Conservation (phyloP, 345 rosid genomes). For the Arabidopsis arenosa region DNA sequence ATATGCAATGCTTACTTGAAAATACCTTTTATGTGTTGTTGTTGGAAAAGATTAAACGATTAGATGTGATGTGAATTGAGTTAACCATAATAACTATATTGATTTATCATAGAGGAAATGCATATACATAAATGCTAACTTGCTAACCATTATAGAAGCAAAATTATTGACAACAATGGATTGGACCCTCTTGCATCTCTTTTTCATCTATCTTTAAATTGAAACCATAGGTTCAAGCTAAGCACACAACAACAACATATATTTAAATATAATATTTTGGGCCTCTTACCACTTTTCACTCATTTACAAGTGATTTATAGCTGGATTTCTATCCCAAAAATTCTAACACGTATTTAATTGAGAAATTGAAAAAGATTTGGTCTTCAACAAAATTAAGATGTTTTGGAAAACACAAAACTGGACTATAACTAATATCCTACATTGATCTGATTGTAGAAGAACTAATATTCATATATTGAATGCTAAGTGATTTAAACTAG, state of each 20-base stretch:
- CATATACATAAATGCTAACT: conserved; percentile 19
- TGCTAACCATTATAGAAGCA: conserved; percentile 48
- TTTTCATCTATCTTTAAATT: conserved; percentile 57
- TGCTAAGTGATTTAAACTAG: background rate
- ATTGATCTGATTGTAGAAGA: background rate
- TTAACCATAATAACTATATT: conserved; percentile 9
- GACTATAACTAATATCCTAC: background rate
- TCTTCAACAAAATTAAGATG: background rate
- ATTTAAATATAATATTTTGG: conserved; percentile 33
- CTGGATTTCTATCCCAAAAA: conserved; percentile 23
- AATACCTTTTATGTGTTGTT: conserved; percentile 10
- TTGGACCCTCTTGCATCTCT: conserved; percentile 49
- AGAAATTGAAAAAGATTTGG: background rate
- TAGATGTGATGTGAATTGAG: conserved; percentile 43
- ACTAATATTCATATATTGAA: background rate
- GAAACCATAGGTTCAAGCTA: conserved; percentile 58
- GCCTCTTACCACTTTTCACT: conserved; percentile 38
- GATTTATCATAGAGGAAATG: conserved; percentile 10
- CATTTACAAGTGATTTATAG: conserved; percentile 38
- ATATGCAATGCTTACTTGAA: conserved; percentile 1
- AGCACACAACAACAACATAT: conserved; percentile 47
- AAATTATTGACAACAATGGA: conserved; percentile 40
- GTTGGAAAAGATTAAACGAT: conserved; percentile 12
- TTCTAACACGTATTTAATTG: conserved; percentile 1
- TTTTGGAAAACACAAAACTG: conserved; percentile 1